Evolutionary conservation across 305 asterid genomes (phyloP), one percentile per base, ranked within the genome.

Genomic region (Solanum hybrid): DNA sequence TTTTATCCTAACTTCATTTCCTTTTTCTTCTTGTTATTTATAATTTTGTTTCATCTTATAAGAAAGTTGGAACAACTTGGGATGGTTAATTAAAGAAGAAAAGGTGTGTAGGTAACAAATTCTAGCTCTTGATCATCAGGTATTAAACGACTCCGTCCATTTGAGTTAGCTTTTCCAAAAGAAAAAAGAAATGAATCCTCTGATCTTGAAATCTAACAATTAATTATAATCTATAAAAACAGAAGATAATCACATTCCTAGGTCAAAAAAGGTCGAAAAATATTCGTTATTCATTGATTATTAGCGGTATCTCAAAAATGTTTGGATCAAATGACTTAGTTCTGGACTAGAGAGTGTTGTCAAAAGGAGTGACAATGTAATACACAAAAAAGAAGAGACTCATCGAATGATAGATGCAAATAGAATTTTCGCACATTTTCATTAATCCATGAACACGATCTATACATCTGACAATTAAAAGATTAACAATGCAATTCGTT

Each of bases 361-460:
- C 0, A 60, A 60, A 60, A 4, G 0, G 4, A 19, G 31, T 66
- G 29, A 66, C 1, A 0, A n/a, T 66, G 6, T 2, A 26, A 2
- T 66, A 10, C 0, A 5, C 14, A 66, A n/a, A 66, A n/a, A 66
- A 0, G 3, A n/a, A 66, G n/a, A 17, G 73, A 66, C 7, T n/a
- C 75, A 10, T 66, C 9, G 1, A 66, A 66, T 0, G 3, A 10
- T 0, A 60, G 0, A n/a, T 10, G 0, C 31, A 66, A 66, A n/a
- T 66, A 66, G 2, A 10, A 0, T 4, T 66, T 66, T n/a, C 0
- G 0, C 0, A n/a, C 7, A 66, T 66, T 66, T 60, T 66, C 4
- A 2, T 66, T 66, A 24, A 69, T 69, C 0, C 15, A 69, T 2
- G 0, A 0, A 2, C 2, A 24, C 1, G 2, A 69, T 24, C 13